phyloP scores from a whole-genome alignment of 1,284 basidiomycete genomes.

The Entoloma clypeatum region DNA sequence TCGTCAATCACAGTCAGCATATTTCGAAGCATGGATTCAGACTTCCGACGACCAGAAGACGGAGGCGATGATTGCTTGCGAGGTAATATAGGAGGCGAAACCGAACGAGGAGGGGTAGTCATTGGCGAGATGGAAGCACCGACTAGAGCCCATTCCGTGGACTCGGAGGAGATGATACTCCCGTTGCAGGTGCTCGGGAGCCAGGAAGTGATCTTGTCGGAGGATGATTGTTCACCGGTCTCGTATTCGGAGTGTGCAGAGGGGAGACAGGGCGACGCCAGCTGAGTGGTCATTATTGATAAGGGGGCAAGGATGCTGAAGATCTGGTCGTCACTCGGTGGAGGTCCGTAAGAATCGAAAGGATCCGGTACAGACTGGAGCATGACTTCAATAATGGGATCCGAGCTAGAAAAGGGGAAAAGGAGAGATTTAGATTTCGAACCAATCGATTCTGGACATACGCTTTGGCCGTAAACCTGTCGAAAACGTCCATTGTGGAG shows the following conservation, averaged over 20 bases:
- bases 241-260: conserved; percentile 43
- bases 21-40: conserved; percentile 65
- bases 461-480: conserved; percentile 86
- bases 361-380: conserved; percentile 88
- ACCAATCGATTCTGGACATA: conserved; percentile 38
- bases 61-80: conserved; percentile 51
- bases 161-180: conserved; percentile 38
- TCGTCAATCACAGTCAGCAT: conserved; percentile 66
- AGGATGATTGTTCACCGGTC: conserved; percentile 28
- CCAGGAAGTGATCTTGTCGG: conserved; percentile 35
- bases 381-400: conserved; percentile 89
- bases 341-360: conserved; percentile 88
- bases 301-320: conserved; percentile 87
- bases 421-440: conserved; percentile 19
- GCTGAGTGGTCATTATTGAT: conserved; percentile 65
- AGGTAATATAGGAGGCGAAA: conserved; percentile 38
- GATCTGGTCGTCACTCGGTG: conserved; percentile 85
- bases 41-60: conserved; percentile 43
- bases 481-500: conserved; percentile 78
- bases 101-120: conserved; percentile 43
- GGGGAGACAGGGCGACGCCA: conserved; percentile 47
- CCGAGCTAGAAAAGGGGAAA: conserved; percentile 50
- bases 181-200: conserved; percentile 33
- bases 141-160: conserved; percentile 55
- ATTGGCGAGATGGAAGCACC: conserved; percentile 37